Base-by-base conservation (phyloP, 768 basidiomycete genomes). In the Naganishia kalamii region DNA sequence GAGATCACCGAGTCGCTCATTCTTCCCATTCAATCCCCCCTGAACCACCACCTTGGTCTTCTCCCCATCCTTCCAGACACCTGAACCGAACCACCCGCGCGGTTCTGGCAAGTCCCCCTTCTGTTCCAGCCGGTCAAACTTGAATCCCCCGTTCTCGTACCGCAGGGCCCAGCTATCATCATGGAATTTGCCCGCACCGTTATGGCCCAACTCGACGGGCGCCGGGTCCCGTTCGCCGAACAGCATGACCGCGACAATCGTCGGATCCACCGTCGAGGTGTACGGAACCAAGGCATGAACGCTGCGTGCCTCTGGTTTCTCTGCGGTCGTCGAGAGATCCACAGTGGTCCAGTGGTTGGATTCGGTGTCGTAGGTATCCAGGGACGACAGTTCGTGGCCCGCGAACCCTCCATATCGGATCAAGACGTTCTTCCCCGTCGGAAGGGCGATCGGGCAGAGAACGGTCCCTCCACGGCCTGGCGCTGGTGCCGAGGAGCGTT, bases 71-170 rank as follows among this genome's bases (percentile, higher is more conserved):
- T n/a, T 4, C 32, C 75, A 75, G 0, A 65, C 70, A 0, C 77
- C 77, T 0, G 75, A 66, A 0, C 79, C 72, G 69, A 84, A 81
- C 82, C 83, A 83, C 0, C 83, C 82, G 17, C 82, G 72, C 0
- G 78, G 73, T 32, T 77, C 74, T 3, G 81, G 80, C 0, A 5
- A 15, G 19, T 27, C 61, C 32, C 12, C 11, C 3, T 21, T n/a
- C 32, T 25, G 33, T 2, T 51, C 33, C 2, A 63, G 32, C 23
- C 37, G 19, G 17, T 63, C 49, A 40, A 63, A 63, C 27, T 30
- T 29, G 35, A 63, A 50, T 37, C 50, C 66, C 25, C 62, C 67
- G 72, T 6, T 40, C 49, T 68, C 10, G 57, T 70, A 65, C 51
- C 47, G n/a, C 27, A 82, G 70, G 7, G 77, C 61, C 80, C 80